These are phyloP conservation scores for Podaxis mareebaensis DNA, from an alignment of 768 basidiomycete species.

Conservation along the genomic window DNA sequence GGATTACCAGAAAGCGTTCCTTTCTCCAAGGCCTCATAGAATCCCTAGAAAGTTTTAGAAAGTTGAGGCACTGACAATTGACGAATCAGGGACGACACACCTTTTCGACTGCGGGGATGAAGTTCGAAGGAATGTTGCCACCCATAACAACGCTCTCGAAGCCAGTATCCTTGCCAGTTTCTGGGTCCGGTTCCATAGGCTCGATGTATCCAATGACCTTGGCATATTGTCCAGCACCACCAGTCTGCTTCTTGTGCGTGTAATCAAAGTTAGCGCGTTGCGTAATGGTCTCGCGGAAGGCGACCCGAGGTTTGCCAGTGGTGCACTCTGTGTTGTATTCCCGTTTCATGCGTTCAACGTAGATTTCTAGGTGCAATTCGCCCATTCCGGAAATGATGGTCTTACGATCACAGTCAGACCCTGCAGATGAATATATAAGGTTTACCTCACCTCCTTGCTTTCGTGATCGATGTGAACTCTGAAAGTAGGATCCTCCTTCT, in stretches of 20 bases:
- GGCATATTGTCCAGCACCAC: constrained; percentile 96
- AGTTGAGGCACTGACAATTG: not conserved
- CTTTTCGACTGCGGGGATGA: constrained; percentile 94
- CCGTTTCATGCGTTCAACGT: constrained; percentile 97
- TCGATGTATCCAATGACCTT: constrained; percentile 90
- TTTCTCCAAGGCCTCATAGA: constrained; percentile 91
- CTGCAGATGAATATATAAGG: not conserved
- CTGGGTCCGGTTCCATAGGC: constrained; percentile 73
- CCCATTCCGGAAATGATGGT: constrained; percentile 99
- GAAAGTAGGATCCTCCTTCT: constrained; percentile 99
- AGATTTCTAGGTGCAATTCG: constrained; percentile 97
- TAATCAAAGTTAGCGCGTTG: constrained; percentile 81
- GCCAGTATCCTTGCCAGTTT: constrained; percentile 78
- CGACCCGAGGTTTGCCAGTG: constrained; percentile 95
- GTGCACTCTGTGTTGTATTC: constrained; percentile 94
- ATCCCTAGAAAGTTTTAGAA: constrained; percentile 58
- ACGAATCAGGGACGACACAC: constrained; percentile 37
- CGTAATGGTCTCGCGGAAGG: constrained; percentile 94
- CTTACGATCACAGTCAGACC: constrained; percentile 34
- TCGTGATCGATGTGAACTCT: constrained; percentile 93
- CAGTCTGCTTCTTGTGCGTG: constrained; percentile 98
- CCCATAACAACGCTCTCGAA: constrained; percentile 92
- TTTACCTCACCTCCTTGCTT: constrained; percentile 79
- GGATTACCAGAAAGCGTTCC: constrained; percentile 87
- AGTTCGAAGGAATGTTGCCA: constrained; percentile 87